Evolutionary conservation across 495 filamentous ascomycete species (phyloP), one percentile per base, ranked within the genome.

Genomic region (Diplogelasinospora grovesii): DNA sequence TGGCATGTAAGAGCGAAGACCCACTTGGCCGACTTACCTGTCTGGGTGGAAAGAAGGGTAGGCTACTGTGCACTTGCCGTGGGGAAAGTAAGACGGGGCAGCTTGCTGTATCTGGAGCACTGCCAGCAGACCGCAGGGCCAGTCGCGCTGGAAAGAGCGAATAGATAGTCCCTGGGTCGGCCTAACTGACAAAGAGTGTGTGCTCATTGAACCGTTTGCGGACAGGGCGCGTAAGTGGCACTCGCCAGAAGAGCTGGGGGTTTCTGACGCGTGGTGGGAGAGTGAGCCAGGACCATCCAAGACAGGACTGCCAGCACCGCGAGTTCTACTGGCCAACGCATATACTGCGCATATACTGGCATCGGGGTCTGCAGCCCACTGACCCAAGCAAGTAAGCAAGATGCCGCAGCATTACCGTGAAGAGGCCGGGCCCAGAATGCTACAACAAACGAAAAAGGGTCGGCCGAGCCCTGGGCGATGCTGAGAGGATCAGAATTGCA

Each of bases 1-100:
- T 30, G 45, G 43, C 39, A 48, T 42, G 45, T 45, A 29, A 39
- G 37, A 42, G 41, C 42, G 41, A 48, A 15, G 49, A 31, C 44
- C 40, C 49, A 32, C 39, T 34, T 43, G 39, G 39, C 26, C 22
- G 29, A 25, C 26, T 19, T 16, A 35, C 34, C 18, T 21, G 20
- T 16, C 16, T 37, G 27, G 24, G 9, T 28, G 41, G n/a, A n/a
- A n/a, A n/a, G 25, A 4, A 20, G 25, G 15, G 14, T 8, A 28
- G 26, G 2, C 26, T 6, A 28, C 10, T 28, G 26, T 28, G 26
- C 14, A 13, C 26, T 2, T 14, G 23, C 14, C 36, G 36, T 28
- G 36, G 38, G 25, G 26, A 34, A 21, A 23, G 21, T 8, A 22
- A 36, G 42, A 9, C 28, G 29, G 31, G 43, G 25, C 19, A 26